Evolutionary conservation across 1,284 basidiomycete species (phyloP), one percentile per base, ranked within the genome.

Genomic region (Porogramme epimiltina): DNA sequence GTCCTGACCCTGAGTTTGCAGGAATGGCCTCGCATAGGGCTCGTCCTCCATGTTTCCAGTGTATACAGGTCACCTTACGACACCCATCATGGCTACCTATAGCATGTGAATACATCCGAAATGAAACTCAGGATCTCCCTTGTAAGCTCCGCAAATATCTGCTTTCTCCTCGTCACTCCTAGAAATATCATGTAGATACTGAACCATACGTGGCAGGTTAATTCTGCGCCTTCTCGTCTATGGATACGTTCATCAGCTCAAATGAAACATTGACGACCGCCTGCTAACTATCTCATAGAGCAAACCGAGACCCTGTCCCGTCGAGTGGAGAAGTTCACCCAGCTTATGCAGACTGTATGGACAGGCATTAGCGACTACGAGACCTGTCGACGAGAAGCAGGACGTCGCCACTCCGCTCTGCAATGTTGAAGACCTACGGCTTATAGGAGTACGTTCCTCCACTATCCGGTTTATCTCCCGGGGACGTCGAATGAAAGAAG

Each of bases 171-270:
- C n/a, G n/a, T n/a, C n/a, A n/a, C n/a, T n/a, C n/a, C n/a, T n/a
- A n/a, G n/a, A n/a, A n/a, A n/a, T n/a, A n/a, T n/a, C n/a, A n/a
- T n/a, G n/a, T n/a, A n/a, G n/a, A n/a, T n/a, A n/a, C n/a, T n/a
- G n/a, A n/a, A n/a, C n/a, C 92, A 2, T 96, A 95, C 61, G 86
- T 95, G 47, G 96, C 96, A 33, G 94, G 94, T 65, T 98, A 84
- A 72, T 99, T 99, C 78, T 96, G 98, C 69, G 96, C 96, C 0
- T 99, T 99, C 69, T 96, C 94, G 0, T 89, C 92, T 1, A 95
- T 97, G 88, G 93, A 94, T 93, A 60, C 56, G 82, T 67, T 16
- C n/a, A n/a, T n/a, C n/a, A n/a, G n/a, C n/a, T n/a, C n/a, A n/a
- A n/a, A n/a, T n/a, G n/a, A n/a, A n/a, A 16, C 4, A 36, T 20